Conservation (phyloP, 2,329 filamentous ascomycete species). For the Xylariaceae sp. region DNA sequence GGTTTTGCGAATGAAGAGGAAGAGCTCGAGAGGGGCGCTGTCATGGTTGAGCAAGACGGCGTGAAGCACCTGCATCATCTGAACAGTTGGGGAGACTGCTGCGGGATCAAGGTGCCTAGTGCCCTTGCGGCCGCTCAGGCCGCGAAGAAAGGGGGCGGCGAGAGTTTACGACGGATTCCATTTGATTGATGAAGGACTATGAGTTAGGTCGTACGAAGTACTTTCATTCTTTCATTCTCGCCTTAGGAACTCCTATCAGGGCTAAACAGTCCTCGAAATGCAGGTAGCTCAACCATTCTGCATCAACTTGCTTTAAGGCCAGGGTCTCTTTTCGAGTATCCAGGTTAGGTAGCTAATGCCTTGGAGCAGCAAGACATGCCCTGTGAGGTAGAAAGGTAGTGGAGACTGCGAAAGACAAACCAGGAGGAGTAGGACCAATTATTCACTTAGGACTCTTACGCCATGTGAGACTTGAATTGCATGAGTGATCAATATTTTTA, state of each 20-base stretch:
- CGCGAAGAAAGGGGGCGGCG: constrained; percentile 67
- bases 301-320: neutral
- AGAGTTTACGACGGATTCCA: constrained; percentile 67
- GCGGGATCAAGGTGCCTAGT: constrained; percentile 94
- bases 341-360: too few species aligned
- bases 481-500: constrained; percentile 4
- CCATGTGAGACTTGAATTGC: neutral
- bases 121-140: constrained; percentile 88
- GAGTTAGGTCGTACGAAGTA: neutral
- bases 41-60: constrained; percentile 59
- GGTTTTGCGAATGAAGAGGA: constrained; percentile 45
- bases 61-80: constrained; percentile 68
- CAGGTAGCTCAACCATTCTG: neutral
- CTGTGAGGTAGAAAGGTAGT: neutral
- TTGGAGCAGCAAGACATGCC: neutral
- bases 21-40: constrained; percentile 53
- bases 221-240: neutral
- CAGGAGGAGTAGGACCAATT: too few species aligned
- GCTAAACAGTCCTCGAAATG: neutral
- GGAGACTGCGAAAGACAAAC: too few species aligned
- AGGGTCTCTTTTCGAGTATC: too few species aligned
- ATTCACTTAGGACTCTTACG: neutral
- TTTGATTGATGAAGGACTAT: constrained; percentile 58
- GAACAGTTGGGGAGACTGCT: constrained; percentile 88
- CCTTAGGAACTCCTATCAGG: neutral